A percentile compares a stretch with the other conserved stretches of the same genome.
Conservation (phyloP, 2,329 filamentous ascomycete species). For the Thyridium curvatum region DNA sequence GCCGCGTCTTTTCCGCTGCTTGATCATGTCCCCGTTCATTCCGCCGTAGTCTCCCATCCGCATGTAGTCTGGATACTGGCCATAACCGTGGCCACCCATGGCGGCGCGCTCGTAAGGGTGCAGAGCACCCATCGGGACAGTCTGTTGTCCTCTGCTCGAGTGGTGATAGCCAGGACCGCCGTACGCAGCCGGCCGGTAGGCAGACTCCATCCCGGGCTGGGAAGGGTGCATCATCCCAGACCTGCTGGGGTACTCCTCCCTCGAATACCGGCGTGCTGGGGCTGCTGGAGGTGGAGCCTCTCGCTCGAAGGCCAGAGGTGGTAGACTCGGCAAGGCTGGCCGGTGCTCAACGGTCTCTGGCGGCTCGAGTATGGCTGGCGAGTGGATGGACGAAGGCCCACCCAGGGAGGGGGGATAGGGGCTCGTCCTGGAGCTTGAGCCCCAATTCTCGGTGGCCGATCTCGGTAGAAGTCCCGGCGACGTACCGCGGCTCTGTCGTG, state of each 20-base stretch:
- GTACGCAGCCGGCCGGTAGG: slow-evolving; percentile 27
- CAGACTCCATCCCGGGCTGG: slow-evolving; percentile 21
- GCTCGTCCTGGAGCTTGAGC: slow-evolving; percentile 22
- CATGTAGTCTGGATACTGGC: slow-evolving; percentile 32
- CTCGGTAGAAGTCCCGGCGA: slow-evolving; percentile 24
- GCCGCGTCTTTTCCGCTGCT: slow-evolving; percentile 61
- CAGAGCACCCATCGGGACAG: slow-evolving; percentile 36
- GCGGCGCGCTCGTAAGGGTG: slow-evolving; percentile 15
- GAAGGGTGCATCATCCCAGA: slow-evolving; percentile 12
- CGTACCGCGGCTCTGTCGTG: slow-evolving; percentile 19
- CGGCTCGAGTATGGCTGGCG: slow-evolving; percentile 22
- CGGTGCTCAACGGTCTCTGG: slow-evolving; percentile 27
- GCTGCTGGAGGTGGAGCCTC: slow-evolving; percentile 22
- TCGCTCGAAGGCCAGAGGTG: slow-evolving; percentile 30
- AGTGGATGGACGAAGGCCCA: slow-evolving; percentile 20
- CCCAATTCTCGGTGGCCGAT: slow-evolving; percentile 27
- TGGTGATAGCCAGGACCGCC: slow-evolving; percentile 34
- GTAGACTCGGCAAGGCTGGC: slow-evolving; percentile 33
- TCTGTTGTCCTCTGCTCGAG: slow-evolving; percentile 38
- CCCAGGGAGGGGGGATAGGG: slow-evolving; percentile 22
- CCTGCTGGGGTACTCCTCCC: slow-evolving; percentile 27
- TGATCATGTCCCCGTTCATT: slow-evolving; percentile 32
- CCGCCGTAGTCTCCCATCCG: slow-evolving; percentile 31
- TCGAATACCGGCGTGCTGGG: slow-evolving; percentile 21
- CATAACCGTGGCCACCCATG: slow-evolving; percentile 22